Evolutionary conservation across 345 rosid species (phyloP).

Genomic region (Citrus maxima): DNA sequence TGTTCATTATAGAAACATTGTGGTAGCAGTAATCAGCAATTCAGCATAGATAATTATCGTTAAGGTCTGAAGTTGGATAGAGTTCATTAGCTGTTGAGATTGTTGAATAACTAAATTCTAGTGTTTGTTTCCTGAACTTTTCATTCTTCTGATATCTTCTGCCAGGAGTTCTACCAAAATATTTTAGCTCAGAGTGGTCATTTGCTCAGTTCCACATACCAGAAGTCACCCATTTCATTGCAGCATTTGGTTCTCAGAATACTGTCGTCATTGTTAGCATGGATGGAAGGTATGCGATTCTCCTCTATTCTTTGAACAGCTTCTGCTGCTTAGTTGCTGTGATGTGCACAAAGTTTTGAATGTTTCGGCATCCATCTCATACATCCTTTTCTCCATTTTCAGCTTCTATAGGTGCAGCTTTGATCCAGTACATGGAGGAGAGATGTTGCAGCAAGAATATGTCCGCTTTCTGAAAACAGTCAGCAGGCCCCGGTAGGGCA

Average conservation of each 20-base stretch:
- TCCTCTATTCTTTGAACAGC: not conserved
- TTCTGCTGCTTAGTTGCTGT: not conserved
- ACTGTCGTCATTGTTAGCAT: slow-evolving; percentile 65
- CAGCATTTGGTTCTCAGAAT: slow-evolving; percentile 83
- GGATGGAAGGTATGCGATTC: slow-evolving; percentile 69
- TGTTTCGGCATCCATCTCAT: not conserved
- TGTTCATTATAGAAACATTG: not conserved
- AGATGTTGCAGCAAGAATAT: slow-evolving; percentile 63
- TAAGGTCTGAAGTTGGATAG: not conserved
- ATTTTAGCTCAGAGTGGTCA: slow-evolving; percentile 98
- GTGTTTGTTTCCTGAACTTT: not conserved
- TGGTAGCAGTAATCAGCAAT: not conserved
- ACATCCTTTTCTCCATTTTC: slow-evolving; percentile 3
- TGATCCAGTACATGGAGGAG: slow-evolving; percentile 58
- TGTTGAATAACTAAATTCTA: not conserved
- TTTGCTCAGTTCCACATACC: slow-evolving; percentile 86
- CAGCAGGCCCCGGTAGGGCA: slow-evolving; percentile 25
- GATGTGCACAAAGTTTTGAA: not conserved
- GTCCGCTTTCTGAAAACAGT: slow-evolving; percentile 45
- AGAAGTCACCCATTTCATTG: slow-evolving; percentile 66
- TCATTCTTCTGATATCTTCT: not conserved
- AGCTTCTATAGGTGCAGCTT: slow-evolving; percentile 71
- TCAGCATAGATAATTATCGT: not conserved
- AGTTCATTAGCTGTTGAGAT: not conserved
- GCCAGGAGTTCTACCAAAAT: slow-evolving; percentile 81